Conservation (phyloP, 495 filamentous ascomycete genomes). For the Niebla homalea region DNA sequence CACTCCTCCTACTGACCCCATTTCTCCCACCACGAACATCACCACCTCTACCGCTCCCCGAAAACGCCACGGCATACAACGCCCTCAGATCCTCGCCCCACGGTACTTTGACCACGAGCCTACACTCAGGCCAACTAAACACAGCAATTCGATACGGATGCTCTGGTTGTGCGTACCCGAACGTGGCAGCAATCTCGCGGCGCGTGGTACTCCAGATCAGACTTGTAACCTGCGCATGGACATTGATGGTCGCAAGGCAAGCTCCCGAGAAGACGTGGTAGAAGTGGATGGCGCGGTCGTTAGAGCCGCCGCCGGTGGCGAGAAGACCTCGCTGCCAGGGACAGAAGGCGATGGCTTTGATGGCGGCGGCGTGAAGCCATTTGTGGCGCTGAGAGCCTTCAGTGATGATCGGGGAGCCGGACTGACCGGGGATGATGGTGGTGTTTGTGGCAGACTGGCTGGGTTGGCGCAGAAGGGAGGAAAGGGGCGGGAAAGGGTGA, state of each 20-base stretch:
- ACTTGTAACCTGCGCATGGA: conserved; percentile 84
- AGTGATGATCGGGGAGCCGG: conserved; percentile 14
- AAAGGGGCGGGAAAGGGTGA: background rate
- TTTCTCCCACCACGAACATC: conserved; percentile 1
- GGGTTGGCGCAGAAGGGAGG: background rate
- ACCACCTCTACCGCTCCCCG: conserved; percentile 28
- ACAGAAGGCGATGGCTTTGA: conserved; percentile 95
- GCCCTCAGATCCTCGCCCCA: conserved; percentile 65
- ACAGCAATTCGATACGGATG: conserved; percentile 85
- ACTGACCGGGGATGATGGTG: conserved; percentile 9
- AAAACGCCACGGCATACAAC: conserved; percentile 36
- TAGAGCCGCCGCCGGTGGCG: conserved; percentile 84
- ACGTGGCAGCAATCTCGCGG: conserved; percentile 81
- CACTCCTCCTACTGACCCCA: conserved; percentile 45
- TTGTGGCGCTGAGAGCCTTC: conserved; percentile 52
- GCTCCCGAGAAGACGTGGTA: conserved; percentile 79
- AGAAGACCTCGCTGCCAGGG: conserved; percentile 83
- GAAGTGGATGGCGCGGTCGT: conserved; percentile 93
- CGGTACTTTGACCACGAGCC: conserved; percentile 75
- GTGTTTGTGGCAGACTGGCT: background rate
- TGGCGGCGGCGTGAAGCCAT: conserved; percentile 71
- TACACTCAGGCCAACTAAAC: conserved; percentile 90
- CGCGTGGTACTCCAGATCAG: conserved; percentile 81
- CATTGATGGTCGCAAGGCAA: conserved; percentile 78
- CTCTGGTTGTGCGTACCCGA: conserved; percentile 91